These are phyloP conservation scores for Fusarium solani-melongenae DNA, from an alignment of 2,329 filamentous ascomycete species.

Conservation along the genomic window DNA sequence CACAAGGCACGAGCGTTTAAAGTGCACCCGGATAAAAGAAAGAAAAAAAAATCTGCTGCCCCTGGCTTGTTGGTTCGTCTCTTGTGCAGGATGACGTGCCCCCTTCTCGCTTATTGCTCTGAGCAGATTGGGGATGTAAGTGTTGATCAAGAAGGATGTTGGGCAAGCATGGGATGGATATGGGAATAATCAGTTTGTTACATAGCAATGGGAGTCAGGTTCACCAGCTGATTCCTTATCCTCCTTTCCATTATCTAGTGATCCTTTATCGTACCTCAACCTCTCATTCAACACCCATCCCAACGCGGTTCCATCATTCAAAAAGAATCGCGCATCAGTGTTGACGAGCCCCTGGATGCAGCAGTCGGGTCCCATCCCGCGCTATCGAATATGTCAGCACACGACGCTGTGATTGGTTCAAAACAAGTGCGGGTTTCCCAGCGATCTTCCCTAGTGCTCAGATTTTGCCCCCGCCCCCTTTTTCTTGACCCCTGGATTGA, in stretches of 20 bases:
- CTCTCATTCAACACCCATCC: too few species aligned
- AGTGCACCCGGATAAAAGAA: neutral
- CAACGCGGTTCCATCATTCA: neutral
- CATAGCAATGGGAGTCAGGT: neutral
- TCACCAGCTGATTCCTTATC: neutral
- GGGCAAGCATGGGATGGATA: neutral
- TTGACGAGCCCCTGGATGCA: neutral
- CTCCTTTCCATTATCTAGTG: neutral
- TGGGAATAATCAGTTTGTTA: neutral
- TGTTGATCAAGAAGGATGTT: neutral
- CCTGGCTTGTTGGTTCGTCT: neutral
- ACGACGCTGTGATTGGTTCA: neutral
- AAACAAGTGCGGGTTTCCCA: neutral
- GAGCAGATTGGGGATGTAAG: neutral
- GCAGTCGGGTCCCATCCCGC: neutral
- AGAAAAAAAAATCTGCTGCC: neutral
- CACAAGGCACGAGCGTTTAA: neutral
- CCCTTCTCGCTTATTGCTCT: neutral
- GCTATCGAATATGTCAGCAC: neutral
- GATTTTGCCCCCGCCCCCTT: slow-evolving; percentile 8
- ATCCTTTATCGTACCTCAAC: neutral
- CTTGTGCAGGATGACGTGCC: neutral
- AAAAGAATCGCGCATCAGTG: neutral
- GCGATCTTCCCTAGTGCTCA: slow-evolving; percentile 1
- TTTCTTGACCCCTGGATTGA: neutral